Conservation (phyloP, 1,139 yeast species). For the Suhomyces maxii region DNA sequence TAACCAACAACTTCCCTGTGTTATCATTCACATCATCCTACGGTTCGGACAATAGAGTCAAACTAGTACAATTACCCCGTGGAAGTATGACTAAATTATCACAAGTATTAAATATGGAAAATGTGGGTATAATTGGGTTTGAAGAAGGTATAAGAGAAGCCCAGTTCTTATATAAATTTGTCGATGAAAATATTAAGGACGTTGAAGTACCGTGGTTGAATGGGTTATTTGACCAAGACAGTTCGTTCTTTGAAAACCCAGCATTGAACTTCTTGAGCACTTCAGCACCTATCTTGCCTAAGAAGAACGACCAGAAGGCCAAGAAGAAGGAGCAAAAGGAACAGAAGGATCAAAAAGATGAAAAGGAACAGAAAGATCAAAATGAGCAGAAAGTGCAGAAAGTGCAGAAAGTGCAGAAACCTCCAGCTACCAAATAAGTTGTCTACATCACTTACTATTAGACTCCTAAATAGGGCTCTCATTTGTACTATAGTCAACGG, state of each 20-base stretch:
- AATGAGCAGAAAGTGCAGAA: background rate
- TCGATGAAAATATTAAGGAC: slow-evolving; percentile 34
- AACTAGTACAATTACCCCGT: slow-evolving; percentile 55
- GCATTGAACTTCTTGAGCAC: slow-evolving; percentile 41
- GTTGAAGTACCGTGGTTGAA: slow-evolving; percentile 50
- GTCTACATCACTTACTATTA: too few species aligned
- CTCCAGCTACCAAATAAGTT: background rate
- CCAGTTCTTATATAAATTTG: slow-evolving; percentile 28
- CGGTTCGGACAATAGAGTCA: slow-evolving; percentile 31
- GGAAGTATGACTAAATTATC: slow-evolving; percentile 43
- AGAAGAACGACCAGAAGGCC: slow-evolving; percentile 25
- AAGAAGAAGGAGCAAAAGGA: slow-evolving; percentile 8
- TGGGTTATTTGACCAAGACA: slow-evolving; percentile 23
- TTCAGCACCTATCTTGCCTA: slow-evolving; percentile 38
- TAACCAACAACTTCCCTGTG: slow-evolving; percentile 54
- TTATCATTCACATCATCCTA: slow-evolving; percentile 48
- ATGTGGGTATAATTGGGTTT: slow-evolving; percentile 33
- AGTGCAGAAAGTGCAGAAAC: background rate
- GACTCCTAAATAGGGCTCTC: too few species aligned
- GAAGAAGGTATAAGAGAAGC: slow-evolving; percentile 25
- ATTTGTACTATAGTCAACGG: too few species aligned
- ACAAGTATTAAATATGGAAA: slow-evolving; percentile 26
- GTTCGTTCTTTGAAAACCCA: slow-evolving; percentile 27
- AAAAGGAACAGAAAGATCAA: background rate
- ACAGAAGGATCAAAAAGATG: too few species aligned